Conservation (phyloP, 2,329 filamentous ascomycete species). For the Botrytis medusae region DNA sequence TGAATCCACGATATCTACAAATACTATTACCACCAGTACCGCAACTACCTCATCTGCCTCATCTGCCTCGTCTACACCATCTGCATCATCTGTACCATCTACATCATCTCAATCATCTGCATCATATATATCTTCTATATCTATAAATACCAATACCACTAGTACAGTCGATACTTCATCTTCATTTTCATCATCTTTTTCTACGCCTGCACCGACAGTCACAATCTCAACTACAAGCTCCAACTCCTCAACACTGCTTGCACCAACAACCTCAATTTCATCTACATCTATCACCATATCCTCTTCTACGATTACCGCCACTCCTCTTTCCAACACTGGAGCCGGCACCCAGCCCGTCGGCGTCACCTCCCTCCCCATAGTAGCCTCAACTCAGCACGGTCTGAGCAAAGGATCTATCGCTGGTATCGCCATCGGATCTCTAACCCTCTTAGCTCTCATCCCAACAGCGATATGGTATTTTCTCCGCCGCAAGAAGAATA, state of each 20-base stretch:
- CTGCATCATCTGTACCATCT: not conserved
- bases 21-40: not conserved
- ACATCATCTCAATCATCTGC: not conserved
- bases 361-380: not conserved
- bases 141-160: not conserved
- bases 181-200: not conserved
- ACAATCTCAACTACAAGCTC: not conserved
- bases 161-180: not conserved
- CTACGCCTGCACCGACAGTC: not conserved
- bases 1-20: not conserved
- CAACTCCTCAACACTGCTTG: not conserved
- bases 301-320: not conserved
- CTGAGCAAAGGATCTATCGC: not conserved
- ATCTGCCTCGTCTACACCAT: not conserved
- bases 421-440: not conserved
- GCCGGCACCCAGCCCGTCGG: not conserved
- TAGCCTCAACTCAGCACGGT: not conserved
- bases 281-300: not conserved
- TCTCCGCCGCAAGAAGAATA: not conserved
- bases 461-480: not conserved
- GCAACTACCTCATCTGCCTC: not conserved
- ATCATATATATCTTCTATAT: not conserved
- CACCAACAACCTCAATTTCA: not conserved
- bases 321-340: not conserved
- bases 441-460: not conserved